Evolutionary conservation across 768 basidiomycete genomes (phyloP).

Genomic region (Peribolospora kevripleyi): DNA sequence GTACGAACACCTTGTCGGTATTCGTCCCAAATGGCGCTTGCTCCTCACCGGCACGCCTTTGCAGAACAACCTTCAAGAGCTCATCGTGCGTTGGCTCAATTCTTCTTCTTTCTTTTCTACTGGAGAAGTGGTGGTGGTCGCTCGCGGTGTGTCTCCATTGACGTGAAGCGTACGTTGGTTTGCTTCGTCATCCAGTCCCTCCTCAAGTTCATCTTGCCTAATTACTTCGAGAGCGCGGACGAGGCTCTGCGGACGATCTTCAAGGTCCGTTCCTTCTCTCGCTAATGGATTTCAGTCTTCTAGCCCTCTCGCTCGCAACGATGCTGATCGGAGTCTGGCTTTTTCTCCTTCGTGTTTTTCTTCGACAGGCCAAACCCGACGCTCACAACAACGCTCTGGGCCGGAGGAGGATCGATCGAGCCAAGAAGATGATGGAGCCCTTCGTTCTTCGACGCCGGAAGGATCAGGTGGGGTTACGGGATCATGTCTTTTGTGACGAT

Average conservation of each 20-base stretch:
- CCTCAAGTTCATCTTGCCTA: conserved; percentile 90
- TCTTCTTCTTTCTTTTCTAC: neutral
- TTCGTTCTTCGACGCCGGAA: conserved; percentile 93
- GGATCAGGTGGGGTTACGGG: conserved; percentile 39
- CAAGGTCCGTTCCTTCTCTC: conserved; percentile 31
- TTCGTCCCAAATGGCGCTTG: conserved; percentile 66
- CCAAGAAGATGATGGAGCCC: conserved; percentile 98
- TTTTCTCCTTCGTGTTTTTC: no score
- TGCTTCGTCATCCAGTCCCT: conserved; percentile 40
- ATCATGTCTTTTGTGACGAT: no score
- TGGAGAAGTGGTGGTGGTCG: neutral
- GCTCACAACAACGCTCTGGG: conserved; percentile 67
- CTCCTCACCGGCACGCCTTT: conserved; percentile 86
- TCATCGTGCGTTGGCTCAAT: conserved; percentile 19
- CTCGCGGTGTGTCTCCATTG: neutral
- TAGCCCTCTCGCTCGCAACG: no score
- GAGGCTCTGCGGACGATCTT: conserved; percentile 75
- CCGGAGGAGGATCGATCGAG: conserved; percentile 73
- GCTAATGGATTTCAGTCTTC: neutral
- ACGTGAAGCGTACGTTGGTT: neutral
- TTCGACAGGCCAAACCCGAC: conserved; percentile 38
- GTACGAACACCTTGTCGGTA: conserved; percentile 65
- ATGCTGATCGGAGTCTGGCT: no score
- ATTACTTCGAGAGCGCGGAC: conserved; percentile 51
- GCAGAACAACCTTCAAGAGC: conserved; percentile 31